phyloP scores from a whole-genome alignment of 2,329 filamentous ascomycete genomes.

The Cladosporium sp. region DNA sequence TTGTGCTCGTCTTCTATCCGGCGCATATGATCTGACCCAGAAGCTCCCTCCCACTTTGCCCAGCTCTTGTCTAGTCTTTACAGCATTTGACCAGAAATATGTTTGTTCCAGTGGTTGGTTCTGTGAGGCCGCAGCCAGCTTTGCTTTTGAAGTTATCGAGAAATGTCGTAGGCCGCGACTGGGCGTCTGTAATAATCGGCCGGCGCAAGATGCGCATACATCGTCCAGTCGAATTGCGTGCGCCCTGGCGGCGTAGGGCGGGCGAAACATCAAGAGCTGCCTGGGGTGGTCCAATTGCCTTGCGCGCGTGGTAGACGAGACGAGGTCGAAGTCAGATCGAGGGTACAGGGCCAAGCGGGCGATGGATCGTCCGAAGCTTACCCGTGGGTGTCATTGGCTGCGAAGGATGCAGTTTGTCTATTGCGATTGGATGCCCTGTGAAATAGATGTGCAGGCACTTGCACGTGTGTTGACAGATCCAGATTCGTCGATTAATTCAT shows the following conservation, averaged over 20 bases:
- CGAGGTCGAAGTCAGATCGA: background rate
- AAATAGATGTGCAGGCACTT: no score
- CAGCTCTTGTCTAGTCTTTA: constrained; percentile 5
- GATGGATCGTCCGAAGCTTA: background rate
- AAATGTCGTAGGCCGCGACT: background rate
- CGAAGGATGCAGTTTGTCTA: no score
- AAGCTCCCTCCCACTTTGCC: constrained; percentile 6
- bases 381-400: no score
- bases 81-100: constrained; percentile 10
- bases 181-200: constrained; percentile 2
- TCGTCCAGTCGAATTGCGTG: constrained; percentile 9
- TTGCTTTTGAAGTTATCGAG: background rate
- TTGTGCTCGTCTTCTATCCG: constrained; percentile 5
- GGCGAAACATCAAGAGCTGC: constrained; percentile 6
- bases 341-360: background rate
- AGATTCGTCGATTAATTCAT: no score
- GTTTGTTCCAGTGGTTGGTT: constrained; percentile 3
- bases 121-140: background rate
- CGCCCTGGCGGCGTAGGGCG: constrained; percentile 1
- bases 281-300: background rate
- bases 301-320: background rate
- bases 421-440: no score
- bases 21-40: constrained; percentile 6
- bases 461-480: no score
- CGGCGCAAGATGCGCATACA: constrained; percentile 9